phyloP scores from a whole-genome alignment of 192 early-diverging fungal species.

The Martensiomyces pterosporus region DNA sequence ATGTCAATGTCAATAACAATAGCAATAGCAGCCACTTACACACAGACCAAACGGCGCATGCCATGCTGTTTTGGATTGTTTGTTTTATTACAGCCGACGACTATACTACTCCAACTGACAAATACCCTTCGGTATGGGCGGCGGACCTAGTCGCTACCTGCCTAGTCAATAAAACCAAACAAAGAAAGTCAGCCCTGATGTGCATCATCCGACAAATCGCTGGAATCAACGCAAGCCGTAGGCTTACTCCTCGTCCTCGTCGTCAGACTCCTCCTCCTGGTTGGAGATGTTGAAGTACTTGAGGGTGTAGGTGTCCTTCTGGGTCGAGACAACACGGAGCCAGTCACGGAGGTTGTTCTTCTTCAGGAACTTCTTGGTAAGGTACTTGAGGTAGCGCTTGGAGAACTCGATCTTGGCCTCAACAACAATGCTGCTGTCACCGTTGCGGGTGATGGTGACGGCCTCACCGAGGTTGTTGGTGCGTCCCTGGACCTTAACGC shows the following conservation, averaged over 20 bases:
- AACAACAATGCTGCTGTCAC: constrained; percentile 73
- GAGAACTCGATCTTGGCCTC: constrained; percentile 76
- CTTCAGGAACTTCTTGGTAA: constrained; percentile 99
- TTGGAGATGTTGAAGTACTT: constrained; percentile 72
- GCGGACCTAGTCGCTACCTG: no score
- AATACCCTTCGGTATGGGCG: no score
- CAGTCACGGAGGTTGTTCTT: constrained; percentile 98
- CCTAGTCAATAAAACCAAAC: neutral
- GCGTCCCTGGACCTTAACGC: constrained; percentile 96
- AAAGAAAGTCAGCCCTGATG: no score
- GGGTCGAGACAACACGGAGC: constrained; percentile 89
- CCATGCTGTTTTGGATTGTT: no score
- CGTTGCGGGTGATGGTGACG: constrained; percentile 77
- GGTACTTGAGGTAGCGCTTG: constrained; percentile 99
- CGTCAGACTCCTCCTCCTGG: constrained; percentile 34
- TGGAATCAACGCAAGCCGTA: no score
- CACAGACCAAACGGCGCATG: no score
- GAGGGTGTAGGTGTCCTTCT: constrained; percentile 91
- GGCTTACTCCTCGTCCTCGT: constrained; percentile 41
- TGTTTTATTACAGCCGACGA: no score
- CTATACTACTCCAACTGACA: no score
- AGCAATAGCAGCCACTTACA: no score
- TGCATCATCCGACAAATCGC: no score
- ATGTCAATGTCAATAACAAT: no score
- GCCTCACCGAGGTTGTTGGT: constrained; percentile 90